Evolutionary conservation across 2,329 filamentous ascomycete species (phyloP), one percentile per base, ranked within the genome.

Genomic region (Fusarium circinatum): DNA sequence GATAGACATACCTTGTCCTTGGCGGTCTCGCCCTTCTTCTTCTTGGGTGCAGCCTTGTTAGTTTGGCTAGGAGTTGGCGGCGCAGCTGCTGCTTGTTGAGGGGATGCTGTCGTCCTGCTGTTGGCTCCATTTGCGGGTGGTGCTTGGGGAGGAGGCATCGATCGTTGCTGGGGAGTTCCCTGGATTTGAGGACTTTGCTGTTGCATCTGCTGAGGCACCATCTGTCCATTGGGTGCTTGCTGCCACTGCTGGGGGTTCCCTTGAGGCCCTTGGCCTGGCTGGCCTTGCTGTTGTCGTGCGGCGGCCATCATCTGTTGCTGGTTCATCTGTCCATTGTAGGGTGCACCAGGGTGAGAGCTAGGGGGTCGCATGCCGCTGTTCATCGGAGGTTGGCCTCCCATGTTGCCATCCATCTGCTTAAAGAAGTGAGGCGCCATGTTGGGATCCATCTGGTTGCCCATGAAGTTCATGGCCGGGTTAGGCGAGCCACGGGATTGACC

Each of bases 61-160:
- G 86, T 82, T 79, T 94, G 92, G 58, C 90, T 91, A 3, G 94
- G 94, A 8, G 94, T 96, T 3, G 93, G 93, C 2, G 94, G 93
- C 41, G 92, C 92, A 12, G 90, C 88, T 67, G 87, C 89, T 70
- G 87, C 88, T 75, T 89, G 88, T 76, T 91, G 90, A 30, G 90
- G 91, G 24, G 90, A 91, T 18, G 88, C 89, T 20, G 89, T 88
- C 47, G 85, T 87, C 62, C 88, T 85, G 71, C 85, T 87, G 76
- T 89, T 88, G 62, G 86, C 85, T 74, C 86, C 87, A 64, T 85
- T 85, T 30, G 70, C 78, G 5, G 84, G 83, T 17, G 90, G 90
- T 30, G 90, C 90, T 20, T 90, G 90, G 12, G 91, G 91, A 8
- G 91, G 91, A 28, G 90, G 90, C 91, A 92, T 92, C 10, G 89